Percentiles rank a stretch among this genome's conserved stretches.
Evolutionary conservation across 768 basidiomycete genomes (phyloP).

Genomic region (Mycena epipterygia): DNA sequence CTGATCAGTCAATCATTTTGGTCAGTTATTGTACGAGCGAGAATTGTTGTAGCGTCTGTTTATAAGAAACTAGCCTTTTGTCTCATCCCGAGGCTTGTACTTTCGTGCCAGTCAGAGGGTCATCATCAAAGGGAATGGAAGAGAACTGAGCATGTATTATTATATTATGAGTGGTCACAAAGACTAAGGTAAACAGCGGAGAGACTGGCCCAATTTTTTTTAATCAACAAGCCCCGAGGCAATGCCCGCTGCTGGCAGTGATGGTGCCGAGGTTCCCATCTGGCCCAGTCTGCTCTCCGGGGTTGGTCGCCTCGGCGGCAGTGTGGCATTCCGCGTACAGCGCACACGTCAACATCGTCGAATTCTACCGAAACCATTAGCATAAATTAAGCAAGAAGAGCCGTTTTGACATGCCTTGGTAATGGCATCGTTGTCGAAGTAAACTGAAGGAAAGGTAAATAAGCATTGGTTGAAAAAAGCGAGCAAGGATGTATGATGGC

Average conservation of each 20-base stretch:
- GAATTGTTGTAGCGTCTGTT: too few relatives aligned
- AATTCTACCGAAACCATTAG: background rate
- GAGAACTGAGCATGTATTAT: too few relatives aligned
- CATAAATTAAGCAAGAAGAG: background rate
- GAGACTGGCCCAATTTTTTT: too few relatives aligned
- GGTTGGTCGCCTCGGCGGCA: constrained; percentile 31
- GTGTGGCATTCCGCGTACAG: constrained; percentile 28
- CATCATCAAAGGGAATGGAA: too few relatives aligned
- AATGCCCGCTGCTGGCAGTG: constrained; percentile 24
- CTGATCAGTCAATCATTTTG: too few relatives aligned
- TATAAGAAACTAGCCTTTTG: too few relatives aligned
- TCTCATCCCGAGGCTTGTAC: too few relatives aligned
- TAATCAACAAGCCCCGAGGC: background rate
- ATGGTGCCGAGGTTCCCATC: constrained; percentile 29
- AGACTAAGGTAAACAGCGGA: too few relatives aligned
- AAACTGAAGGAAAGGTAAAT: background rate
- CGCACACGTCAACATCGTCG: constrained; percentile 31
- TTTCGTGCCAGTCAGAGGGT: too few relatives aligned
- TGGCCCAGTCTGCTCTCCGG: constrained; percentile 31
- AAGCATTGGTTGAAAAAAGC: too few relatives aligned
- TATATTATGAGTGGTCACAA: too few relatives aligned
- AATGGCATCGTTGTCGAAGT: constrained; percentile 5
- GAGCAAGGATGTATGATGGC: background rate
- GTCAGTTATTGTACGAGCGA: too few relatives aligned
- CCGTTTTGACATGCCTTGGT: constrained; percentile 5